phyloP scores from a whole-genome alignment of 345 rosid genomes.

The Microthlaspi erraticum region DNA sequence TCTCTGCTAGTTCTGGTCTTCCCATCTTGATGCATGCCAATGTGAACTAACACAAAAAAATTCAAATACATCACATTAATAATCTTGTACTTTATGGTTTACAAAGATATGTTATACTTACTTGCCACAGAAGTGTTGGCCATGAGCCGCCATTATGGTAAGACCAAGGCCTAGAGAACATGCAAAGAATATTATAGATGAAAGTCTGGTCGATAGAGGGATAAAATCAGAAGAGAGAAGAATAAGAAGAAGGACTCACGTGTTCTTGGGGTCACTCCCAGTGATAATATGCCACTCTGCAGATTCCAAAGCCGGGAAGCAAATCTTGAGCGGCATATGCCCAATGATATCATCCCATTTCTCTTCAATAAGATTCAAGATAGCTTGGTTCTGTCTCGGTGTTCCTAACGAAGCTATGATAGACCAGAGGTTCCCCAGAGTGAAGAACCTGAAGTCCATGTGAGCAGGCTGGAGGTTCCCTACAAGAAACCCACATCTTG shows the following conservation, averaged over 20 bases:
- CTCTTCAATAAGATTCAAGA: constrained; percentile 73
- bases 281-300: constrained; percentile 91
- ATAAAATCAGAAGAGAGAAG: constrained; percentile 1
- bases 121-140: constrained; percentile 99
- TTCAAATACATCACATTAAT: neutral
- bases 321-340: constrained; percentile 91
- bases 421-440: constrained; percentile 89
- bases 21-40: constrained; percentile 92
- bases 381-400: constrained; percentile 62
- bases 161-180: constrained; percentile 83
- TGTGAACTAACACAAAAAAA: constrained; percentile 59
- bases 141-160: constrained; percentile 97
- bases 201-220: neutral
- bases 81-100: neutral
- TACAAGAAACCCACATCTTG: constrained; percentile 78
- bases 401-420: constrained; percentile 62
- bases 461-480: constrained; percentile 96
- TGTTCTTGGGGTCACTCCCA: constrained; percentile 94
- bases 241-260: constrained; percentile 52
- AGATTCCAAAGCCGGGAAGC: constrained; percentile 83
- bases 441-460: constrained; percentile 93
- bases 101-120: constrained; percentile 38
- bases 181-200: neutral
- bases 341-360: constrained; percentile 85
- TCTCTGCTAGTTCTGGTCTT: constrained; percentile 68